Evolutionary conservation across 345 rosid species (phyloP), one percentile per base, ranked within the genome.

Genomic region (Corymbia maculata): DNA sequence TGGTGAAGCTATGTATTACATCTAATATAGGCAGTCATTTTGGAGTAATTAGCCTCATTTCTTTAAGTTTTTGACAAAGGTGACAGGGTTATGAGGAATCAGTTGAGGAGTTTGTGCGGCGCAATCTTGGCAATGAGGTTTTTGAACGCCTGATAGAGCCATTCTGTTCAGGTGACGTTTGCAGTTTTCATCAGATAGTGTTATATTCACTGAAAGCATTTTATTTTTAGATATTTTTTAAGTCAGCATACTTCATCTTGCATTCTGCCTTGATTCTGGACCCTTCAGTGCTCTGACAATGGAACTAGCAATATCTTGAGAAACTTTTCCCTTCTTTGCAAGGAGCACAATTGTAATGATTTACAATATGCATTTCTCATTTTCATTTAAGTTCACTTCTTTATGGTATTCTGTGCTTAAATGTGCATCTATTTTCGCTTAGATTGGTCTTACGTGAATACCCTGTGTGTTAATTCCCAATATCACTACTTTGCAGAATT

Each of bases 31-130:
- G 79, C 66, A 42, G 57, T 51, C 61, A 79, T 87, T 87, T 85
- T 88, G 52, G 70, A 90, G 66, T 89, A 84, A 87, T 75, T 89
- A 79, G 91, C 88, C 95, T 94, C 94, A 91, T 92, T 90, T 90
- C 86, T 88, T 42, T 89, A 89, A 86, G 90, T 91, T 86, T 94
- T 94, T 96, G 95, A 88, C 94, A 92, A 97, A 93, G 93, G 94
- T 96, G 93, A 95, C 98, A 96, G 99, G 98, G 96, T 92, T 96
- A 90, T 68, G 98, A 97, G 93, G 99, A 97, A 89, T 95, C 99
- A 19, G 98, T 96, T 87, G 99, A 96, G 91, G 98, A 96, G 94
- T 97, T 97, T 91, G 99, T 97, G 50, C 94, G 98, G 70, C 96
- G 99, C 88, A 97, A 97, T 90, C 97, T 97, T 50, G 99, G 99